Evolutionary conservation across 164 flowering plant species (phyloP).

Genomic region (Dillenia turbinata): DNA sequence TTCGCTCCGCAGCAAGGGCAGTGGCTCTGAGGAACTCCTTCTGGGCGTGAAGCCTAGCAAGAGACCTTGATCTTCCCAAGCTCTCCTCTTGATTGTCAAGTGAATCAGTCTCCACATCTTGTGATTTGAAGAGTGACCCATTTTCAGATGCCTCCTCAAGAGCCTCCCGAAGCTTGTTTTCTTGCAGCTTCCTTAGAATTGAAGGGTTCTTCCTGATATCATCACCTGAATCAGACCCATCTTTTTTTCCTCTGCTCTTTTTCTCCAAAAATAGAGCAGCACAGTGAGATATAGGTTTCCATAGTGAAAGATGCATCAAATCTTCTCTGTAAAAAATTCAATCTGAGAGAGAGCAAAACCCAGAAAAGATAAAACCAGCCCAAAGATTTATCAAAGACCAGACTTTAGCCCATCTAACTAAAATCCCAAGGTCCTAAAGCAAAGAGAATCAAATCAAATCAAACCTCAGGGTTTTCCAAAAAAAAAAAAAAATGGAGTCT

Average conservation of each 20-base stretch:
- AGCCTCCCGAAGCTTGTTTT: constrained; percentile 57
- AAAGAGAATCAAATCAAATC: constrained; percentile 7
- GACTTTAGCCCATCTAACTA: constrained; percentile 26
- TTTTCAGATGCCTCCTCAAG: constrained; percentile 69
- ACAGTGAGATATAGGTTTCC: constrained; percentile 72
- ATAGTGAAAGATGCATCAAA: constrained; percentile 85
- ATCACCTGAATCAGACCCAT: constrained; percentile 31
- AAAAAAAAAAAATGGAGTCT: constrained; percentile 17
- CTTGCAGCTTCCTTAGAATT: constrained; percentile 37
- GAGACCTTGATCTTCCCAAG: constrained; percentile 68
- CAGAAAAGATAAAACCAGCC: neutral
- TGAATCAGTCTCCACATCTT: constrained; percentile 49
- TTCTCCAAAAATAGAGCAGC: constrained; percentile 46
- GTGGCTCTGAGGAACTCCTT: constrained; percentile 80
- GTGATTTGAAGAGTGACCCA: constrained; percentile 60
- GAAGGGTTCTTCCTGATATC: constrained; percentile 35
- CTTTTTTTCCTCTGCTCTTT: constrained; percentile 43
- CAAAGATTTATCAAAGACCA: constrained; percentile 5
- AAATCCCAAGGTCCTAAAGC: constrained; percentile 10
- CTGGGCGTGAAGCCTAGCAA: constrained; percentile 74
- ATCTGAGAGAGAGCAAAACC: neutral
- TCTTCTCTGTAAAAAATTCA: constrained; percentile 16
- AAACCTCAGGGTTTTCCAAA: constrained; percentile 14
- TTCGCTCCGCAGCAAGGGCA: constrained; percentile 66
- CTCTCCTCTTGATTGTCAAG: constrained; percentile 44